Evolutionary conservation across 176 grass and related monocot genomes (phyloP).

Genomic region (Ensete glaucum): DNA sequence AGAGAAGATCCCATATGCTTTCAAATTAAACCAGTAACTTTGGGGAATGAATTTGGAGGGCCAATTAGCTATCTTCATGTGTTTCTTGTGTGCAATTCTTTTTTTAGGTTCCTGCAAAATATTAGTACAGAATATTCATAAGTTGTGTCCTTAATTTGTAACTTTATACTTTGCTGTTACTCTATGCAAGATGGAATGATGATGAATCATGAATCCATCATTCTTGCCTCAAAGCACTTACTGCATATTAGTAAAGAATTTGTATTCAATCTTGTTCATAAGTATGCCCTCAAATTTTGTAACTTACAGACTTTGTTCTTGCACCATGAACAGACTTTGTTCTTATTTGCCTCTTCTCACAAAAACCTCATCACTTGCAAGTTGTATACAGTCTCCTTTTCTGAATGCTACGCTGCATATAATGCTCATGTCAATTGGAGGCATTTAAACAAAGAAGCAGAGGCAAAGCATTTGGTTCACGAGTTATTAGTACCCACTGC

Average conservation of each 20-base stretch:
- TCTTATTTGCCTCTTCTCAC: not conserved
- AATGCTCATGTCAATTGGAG: too few relatives aligned
- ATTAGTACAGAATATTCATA: not conserved
- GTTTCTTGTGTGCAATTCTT: not conserved
- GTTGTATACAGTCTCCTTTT: too few relatives aligned
- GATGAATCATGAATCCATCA: not conserved
- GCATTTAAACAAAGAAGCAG: too few relatives aligned
- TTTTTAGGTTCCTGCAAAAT: not conserved
- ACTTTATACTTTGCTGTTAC: not conserved
- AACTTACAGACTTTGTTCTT: not conserved
- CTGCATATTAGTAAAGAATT: too few relatives aligned
- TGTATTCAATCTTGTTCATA: not conserved
- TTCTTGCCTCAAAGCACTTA: not conserved
- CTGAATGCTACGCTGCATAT: too few relatives aligned
- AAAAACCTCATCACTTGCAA: too few relatives aligned
- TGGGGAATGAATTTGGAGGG: not conserved
- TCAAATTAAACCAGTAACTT: not conserved
- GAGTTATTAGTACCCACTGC: too few relatives aligned
- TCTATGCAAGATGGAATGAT: not conserved
- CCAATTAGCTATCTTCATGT: not conserved
- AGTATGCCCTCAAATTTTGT: not conserved
- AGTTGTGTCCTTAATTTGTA: not conserved
- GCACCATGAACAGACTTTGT: not conserved
- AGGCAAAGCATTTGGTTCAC: too few relatives aligned
- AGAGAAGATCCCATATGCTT: not conserved